These are phyloP conservation scores for Phylloporus sp. DNA, from an alignment of 768 basidiomycete species.

Conservation along the genomic window DNA sequence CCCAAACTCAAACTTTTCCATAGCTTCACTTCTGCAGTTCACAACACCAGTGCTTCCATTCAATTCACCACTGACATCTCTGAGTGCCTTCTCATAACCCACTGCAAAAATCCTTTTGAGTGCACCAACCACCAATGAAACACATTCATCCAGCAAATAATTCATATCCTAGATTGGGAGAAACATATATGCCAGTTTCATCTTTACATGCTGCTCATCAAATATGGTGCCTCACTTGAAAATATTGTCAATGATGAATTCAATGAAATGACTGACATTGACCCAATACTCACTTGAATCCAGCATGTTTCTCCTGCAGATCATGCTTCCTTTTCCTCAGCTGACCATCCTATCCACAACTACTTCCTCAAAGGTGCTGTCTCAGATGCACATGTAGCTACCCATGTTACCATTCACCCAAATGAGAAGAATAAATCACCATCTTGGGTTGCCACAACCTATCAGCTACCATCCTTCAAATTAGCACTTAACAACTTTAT, in stretches of 20 bases:
- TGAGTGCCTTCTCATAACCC: neutral
- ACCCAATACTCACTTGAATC: neutral
- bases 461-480: too few relatives aligned
- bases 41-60: neutral
- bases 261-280: neutral
- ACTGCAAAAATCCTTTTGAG: neutral
- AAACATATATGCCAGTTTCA: neutral
- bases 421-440: too few relatives aligned
- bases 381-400: neutral
- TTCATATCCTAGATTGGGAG: neutral
- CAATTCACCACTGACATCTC: neutral
- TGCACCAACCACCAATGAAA: neutral
- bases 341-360: neutral
- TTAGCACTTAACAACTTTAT: too few relatives aligned
- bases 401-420: neutral
- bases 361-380: neutral
- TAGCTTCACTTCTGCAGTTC: neutral
- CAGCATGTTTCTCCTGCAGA: neutral
- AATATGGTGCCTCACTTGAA: neutral
- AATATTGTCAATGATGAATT: neutral
- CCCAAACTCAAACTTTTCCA: neutral
- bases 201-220: neutral
- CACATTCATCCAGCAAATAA: neutral
- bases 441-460: too few relatives aligned
- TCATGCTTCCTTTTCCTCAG: neutral